These are phyloP conservation scores for Penicillium taxi DNA, from an alignment of 495 filamentous ascomycete genomes.

Conservation along the genomic window DNA sequence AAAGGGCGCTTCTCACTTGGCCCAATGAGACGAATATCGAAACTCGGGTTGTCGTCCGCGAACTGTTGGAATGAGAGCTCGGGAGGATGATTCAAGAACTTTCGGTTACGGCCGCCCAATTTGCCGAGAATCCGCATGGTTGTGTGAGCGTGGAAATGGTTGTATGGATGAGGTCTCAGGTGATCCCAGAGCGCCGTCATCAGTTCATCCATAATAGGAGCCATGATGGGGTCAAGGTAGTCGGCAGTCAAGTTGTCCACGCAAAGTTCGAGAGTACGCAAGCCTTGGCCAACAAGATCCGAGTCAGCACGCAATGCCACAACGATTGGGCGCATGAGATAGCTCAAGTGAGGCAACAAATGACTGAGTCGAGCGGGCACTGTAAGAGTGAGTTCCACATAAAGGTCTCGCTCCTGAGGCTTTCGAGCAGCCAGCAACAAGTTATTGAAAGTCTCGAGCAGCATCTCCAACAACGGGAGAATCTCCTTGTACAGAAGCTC, in stretches of 20 bases:
- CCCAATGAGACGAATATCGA: slow-evolving; percentile 82
- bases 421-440: slow-evolving; percentile 82
- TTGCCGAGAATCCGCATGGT: slow-evolving; percentile 98
- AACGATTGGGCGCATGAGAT: slow-evolving; percentile 93
- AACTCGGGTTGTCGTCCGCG: slow-evolving; percentile 75
- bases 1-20: slow-evolving; percentile 82
- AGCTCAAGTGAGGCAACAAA: slow-evolving; percentile 91
- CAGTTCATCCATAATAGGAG: slow-evolving; percentile 93
- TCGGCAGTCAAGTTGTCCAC: slow-evolving; percentile 98
- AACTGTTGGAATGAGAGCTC: slow-evolving; percentile 72
- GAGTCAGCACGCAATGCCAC: slow-evolving; percentile 86
- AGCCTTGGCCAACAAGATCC: slow-evolving; percentile 87
- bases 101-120: slow-evolving; percentile 87
- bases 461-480: slow-evolving; percentile 89
- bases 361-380: slow-evolving; percentile 94
- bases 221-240: slow-evolving; percentile 98
- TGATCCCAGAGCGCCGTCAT: slow-evolving; percentile 97
- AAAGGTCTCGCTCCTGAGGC: slow-evolving; percentile 84
- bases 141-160: slow-evolving; percentile 93
- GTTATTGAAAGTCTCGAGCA: slow-evolving; percentile 94
- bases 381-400: slow-evolving; percentile 92
- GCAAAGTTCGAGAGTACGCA: slow-evolving; percentile 90
- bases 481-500: slow-evolving; percentile 98
- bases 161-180: slow-evolving; percentile 83
- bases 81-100: slow-evolving; percentile 84